Base-by-base conservation (phyloP, 306 rosid species). In the Benincasa hispida region DNA sequence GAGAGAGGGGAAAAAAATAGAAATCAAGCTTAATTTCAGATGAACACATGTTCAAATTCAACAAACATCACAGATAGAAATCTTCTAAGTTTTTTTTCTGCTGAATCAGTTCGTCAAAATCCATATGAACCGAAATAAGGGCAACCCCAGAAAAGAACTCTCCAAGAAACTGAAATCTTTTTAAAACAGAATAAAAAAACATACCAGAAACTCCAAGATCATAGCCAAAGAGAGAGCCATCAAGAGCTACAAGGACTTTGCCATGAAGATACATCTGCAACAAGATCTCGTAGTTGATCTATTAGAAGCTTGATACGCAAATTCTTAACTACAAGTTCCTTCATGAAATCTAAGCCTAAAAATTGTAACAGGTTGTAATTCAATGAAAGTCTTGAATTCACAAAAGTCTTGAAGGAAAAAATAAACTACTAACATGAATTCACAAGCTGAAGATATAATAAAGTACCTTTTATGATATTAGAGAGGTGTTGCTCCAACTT, bases 121-220 rank as follows among this genome's bases (percentile, higher is more conserved):
- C 79, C 78, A 76, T 62, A 72, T 21, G 35, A 79, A 24, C 63
- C 5, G 56, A 72, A 42, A 39, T 0, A 6, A 39, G 2, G 8
- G n/a, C 25, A 15, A 47, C 4, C 41, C 32, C 74, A 53, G 56
- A 11, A 15, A 67, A 18, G 22, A 17, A 48, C 48, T 42, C 7
- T 48, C n/a, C n/a, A 48, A 0, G 53, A 48, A 45, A 12, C 13
- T 8, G 10, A 48, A n/a, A n/a, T n/a, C n/a, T n/a, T n/a, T n/a
- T n/a, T n/a, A n/a, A n/a, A n/a, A n/a, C n/a, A n/a, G 12, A 39
- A 39, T 37, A n/a, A n/a, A n/a, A 2, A 42, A 41, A 72, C 82
- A 81, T n/a, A 88, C 97, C 98, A 54, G 97, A 93, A 80, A 93
- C 98, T 24, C 98, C 98, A 50, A 89, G 93, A 87, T 93, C 97